phyloP scores from a whole-genome alignment of 2,329 filamentous ascomycete species.

The Myrmaecium sp. region DNA sequence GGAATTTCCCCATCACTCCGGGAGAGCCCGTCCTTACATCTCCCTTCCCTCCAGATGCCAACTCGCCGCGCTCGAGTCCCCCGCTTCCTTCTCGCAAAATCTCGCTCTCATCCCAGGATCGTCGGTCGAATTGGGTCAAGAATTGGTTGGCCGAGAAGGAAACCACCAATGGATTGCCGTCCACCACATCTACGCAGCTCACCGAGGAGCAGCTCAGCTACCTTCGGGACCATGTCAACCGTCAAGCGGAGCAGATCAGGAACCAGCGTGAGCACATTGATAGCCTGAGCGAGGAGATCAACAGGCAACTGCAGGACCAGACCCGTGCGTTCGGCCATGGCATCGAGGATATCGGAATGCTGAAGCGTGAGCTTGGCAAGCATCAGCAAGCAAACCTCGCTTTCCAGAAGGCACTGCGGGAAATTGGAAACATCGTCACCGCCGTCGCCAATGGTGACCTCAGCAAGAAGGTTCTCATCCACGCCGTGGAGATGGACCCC shows the following conservation, averaged over 20 bases:
- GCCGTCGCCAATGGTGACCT: constrained; percentile 89
- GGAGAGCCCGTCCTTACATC: constrained; percentile 44
- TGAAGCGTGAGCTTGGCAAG: constrained; percentile 89
- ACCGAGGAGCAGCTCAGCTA: constrained; percentile 73
- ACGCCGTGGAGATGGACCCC: constrained; percentile 90
- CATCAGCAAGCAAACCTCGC: constrained; percentile 96
- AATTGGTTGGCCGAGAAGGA: constrained; percentile 39
- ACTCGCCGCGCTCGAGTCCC: constrained; percentile 18
- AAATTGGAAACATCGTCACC: constrained; percentile 95
- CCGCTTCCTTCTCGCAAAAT: constrained; percentile 15
- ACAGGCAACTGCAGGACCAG: constrained; percentile 72
- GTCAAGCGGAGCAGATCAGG: constrained; percentile 82
- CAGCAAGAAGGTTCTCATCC: constrained; percentile 92
- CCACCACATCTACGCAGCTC: constrained; percentile 36
- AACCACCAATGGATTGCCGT: constrained; percentile 25
- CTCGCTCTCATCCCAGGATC: constrained; percentile 13
- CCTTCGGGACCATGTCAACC: constrained; percentile 78
- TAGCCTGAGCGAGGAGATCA: constrained; percentile 69
- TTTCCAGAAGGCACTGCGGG: constrained; percentile 90
- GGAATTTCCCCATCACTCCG: constrained; percentile 60
- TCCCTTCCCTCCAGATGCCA: constrained; percentile 40
- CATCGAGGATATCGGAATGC: constrained; percentile 70
- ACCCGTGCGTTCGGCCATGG: constrained; percentile 62
- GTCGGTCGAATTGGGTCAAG: constrained; percentile 26
- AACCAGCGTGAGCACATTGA: constrained; percentile 74